These are phyloP conservation scores for Shiraia bambusicola DNA, from an alignment of 2,329 filamentous ascomycete species.

Conservation along the genomic window DNA sequence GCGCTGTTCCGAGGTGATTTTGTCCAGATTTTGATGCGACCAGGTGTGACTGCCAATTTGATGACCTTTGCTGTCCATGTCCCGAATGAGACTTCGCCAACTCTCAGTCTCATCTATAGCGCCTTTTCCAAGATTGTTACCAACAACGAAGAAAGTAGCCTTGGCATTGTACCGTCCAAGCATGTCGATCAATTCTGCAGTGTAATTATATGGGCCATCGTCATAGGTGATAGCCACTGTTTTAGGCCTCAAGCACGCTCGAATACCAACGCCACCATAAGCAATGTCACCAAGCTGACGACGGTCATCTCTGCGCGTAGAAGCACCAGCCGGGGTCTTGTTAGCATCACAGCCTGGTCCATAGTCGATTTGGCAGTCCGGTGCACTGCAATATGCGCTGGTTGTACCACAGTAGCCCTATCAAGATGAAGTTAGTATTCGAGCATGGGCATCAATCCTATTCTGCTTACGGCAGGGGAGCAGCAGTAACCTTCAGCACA, in stretches of 20 bases:
- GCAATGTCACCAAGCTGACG: constrained; percentile 55
- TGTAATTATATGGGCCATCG: constrained; percentile 65
- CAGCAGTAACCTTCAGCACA: constrained; percentile 40
- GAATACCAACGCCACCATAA: constrained; percentile 61
- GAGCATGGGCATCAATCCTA: too few relatives aligned
- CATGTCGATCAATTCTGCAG: constrained; percentile 60
- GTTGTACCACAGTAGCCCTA: constrained; percentile 43
- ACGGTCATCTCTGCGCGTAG: constrained; percentile 55
- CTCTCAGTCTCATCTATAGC: constrained; percentile 53
- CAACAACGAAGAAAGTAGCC: constrained; percentile 68
- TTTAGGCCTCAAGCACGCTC: constrained; percentile 54
- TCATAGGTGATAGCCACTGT: constrained; percentile 68
- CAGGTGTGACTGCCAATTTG: constrained; percentile 63
- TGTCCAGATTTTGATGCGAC: constrained; percentile 54
- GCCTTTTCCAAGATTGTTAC: constrained; percentile 58
- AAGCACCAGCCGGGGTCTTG: constrained; percentile 54
- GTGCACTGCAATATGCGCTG: constrained; percentile 59
- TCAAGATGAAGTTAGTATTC: too few relatives aligned
- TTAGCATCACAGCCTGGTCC: constrained; percentile 63
- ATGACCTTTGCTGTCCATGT: constrained; percentile 58
- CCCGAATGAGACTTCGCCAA: constrained; percentile 55
- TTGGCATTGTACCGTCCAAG: constrained; percentile 61
- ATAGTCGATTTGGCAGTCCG: constrained; percentile 62
- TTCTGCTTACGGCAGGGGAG: constrained; percentile 41
- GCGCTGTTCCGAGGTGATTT: constrained; percentile 46